Percentiles rank a stretch among this genome's conserved stretches.
Evolutionary conservation across 306 rosid genomes (phyloP).

Genomic region (Pterocarpus santalinus): DNA sequence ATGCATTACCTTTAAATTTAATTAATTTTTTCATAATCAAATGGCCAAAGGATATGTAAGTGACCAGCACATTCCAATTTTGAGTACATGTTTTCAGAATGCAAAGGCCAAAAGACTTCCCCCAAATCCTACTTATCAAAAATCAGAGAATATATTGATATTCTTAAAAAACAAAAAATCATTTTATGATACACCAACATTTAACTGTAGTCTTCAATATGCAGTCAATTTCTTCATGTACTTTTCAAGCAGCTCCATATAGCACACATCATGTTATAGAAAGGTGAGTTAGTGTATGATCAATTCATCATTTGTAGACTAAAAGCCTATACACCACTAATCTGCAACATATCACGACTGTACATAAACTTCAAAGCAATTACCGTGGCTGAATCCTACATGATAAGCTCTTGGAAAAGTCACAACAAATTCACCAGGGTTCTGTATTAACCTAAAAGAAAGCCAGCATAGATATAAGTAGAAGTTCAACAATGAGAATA

Average conservation of each 20-base stretch:
- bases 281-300: background rate
- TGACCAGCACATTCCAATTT: constrained; percentile 23
- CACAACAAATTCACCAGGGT: constrained; percentile 99
- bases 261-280: constrained; percentile 30
- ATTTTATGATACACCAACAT: constrained; percentile 5
- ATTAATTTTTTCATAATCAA: constrained; percentile 23
- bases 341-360: constrained; percentile 31
- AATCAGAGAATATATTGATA: background rate
- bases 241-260: constrained; percentile 20
- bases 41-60: background rate
- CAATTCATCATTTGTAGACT: constrained; percentile 25
- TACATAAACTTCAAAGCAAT: constrained; percentile 55
- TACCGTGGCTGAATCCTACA: constrained; percentile 99
- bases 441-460: constrained; percentile 90
- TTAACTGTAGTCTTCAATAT: constrained; percentile 31
- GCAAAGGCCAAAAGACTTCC: constrained; percentile 19
- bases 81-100: constrained; percentile 7
- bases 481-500: constrained; percentile 48
- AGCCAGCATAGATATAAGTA: constrained; percentile 48
- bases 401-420: constrained; percentile 99
- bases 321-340: constrained; percentile 24
- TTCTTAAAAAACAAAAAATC: no score
- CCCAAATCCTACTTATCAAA: constrained; percentile 4
- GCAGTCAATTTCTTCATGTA: constrained; percentile 35
- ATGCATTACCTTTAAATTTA: background rate